Evolutionary conservation across 352 stramenopile species (phyloP), one percentile per base, ranked within the genome.

Genomic region (Phytophthora foliorum): DNA sequence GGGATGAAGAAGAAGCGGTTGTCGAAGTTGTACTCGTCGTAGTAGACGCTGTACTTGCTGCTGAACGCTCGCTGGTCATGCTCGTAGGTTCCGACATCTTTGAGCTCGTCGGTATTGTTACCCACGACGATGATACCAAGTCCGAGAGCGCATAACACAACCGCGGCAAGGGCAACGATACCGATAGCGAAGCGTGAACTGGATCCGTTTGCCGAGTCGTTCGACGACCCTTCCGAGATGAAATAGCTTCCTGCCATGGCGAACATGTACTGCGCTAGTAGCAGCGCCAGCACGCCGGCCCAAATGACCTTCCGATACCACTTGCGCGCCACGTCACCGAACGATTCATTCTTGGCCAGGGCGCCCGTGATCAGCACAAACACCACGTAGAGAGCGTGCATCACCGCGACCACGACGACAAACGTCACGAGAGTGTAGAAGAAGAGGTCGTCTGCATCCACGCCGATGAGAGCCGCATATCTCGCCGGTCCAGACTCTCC

Each of bases 11-110:
- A 97, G 67, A 90, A 95, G 17, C 89, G 88, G 64, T 97, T 95
- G 63, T 94, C 84, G 32, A 93, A 93, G 72, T 94, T 95, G 82
- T 94, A 95, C 80, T 95, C 88, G 57, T 95, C 88, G 53, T 95
- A 97, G 77, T 94, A 94, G 17, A 84, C 79, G 52, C 89, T 86
- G 76, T 95, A 97, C 76, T 92, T 93, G 63, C 67, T 77, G 24
- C 83, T 92, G 67, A 95, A 94, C 17, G 84, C 67, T 0, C 86
- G 86, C 38, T 95, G 77, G 53, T 92, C 82, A 59, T 97, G 88
- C 57, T 90, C 86, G 50, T 81, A 82, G 4, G 88, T 90, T 9
- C 88, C 88, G 16, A 96, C 51, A 55, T 97, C 89, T 25, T 81
- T 72, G 22, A 95, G 80, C 41, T 97, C 86, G 19, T 90, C 69